Base-by-base conservation (phyloP, 192 early-diverging fungal genomes). In the Backusella morwellensis region DNA sequence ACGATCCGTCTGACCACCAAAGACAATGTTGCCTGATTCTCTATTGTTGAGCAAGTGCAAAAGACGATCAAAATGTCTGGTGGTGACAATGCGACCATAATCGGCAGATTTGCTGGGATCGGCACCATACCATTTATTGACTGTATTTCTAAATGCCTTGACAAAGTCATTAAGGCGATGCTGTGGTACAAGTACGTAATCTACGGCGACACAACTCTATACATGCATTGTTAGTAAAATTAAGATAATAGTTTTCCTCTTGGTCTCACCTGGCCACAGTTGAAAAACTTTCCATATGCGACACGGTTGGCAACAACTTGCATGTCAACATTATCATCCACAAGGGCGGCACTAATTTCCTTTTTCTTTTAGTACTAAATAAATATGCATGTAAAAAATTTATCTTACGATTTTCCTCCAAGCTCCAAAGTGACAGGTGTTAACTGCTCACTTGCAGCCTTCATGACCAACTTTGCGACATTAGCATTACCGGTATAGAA, bases 381-480 rank as follows among this genome's bases (percentile, higher is more conserved):
- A 29, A 42, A 59, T 21, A 21, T 12, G 8, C 0, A 23, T 2
- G 32, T 35, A 36, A 36, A 38, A 35, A 11, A 36, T 6, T 32
- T n/a, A 15, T 73, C 73, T 78, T 72, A 88, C 86, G 83, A 86
- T 82, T 99, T 99, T 59, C 97, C 97, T 38, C 97, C 97, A 19
- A 99, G 89, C 82, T 98, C 97, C 40, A 99, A 88, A 40, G 94
- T 91, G 9, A 96, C 93, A n/a, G 93, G 91, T 5, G 96, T 93
- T 50, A 97, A 87, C 66, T 95, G 86, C 79, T 96, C 91, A 26
- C 93, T 91, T 26, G 96, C 96, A 23, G 95, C 95, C 17, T 66
- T 44, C 87, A 94, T 94, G 26, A 98, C 89, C 32, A 96, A 87
- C 73, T 90, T 92, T 42, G 92, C 97, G 23, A 99, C 92, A 26